These are phyloP conservation scores for Chlamydomonas reinhardtii DNA, from an alignment of 163 green algal genomes.

Conservation along the genomic window DNA sequence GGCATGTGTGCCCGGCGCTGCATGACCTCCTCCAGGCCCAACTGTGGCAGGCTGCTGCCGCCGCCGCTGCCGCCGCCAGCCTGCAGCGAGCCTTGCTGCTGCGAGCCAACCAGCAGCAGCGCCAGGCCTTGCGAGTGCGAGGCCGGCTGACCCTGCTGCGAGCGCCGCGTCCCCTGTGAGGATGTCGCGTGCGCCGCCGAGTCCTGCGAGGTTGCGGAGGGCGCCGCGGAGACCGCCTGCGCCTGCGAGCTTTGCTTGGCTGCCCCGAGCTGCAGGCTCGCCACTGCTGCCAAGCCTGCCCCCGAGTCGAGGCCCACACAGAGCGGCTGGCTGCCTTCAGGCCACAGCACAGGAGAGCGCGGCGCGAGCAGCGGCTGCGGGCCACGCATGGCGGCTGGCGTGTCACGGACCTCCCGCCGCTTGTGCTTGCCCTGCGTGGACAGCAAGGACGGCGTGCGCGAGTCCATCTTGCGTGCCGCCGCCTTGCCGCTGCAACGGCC, in stretches of 20 bases:
- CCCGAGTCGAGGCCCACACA: too few species aligned
- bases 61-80: background rate
- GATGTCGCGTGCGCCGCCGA: too few species aligned
- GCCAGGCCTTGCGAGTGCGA: too few species aligned
- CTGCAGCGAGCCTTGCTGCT: too few species aligned
- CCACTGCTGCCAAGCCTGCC: too few species aligned
- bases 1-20: conserved; percentile 2
- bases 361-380: background rate
- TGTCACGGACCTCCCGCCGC: conserved; percentile 13
- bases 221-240: too few species aligned
- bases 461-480: conserved; percentile 11
- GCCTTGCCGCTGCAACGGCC: background rate
- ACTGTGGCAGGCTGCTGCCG: background rate
- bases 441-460: conserved; percentile 8
- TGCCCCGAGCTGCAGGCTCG: background rate
- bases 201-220: too few species aligned
- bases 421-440: conserved; percentile 37
- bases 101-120: too few species aligned
- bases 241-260: background rate
- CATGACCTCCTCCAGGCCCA: conserved; percentile 12
- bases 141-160: too few species aligned
- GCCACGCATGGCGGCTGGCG: conserved; percentile 1
- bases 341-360: too few species aligned
- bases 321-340: too few species aligned
- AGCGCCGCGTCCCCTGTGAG: too few species aligned